Evolutionary conservation across 2,329 filamentous ascomycete genomes (phyloP).

Genomic region (Pseudofabraea citricarpa): DNA sequence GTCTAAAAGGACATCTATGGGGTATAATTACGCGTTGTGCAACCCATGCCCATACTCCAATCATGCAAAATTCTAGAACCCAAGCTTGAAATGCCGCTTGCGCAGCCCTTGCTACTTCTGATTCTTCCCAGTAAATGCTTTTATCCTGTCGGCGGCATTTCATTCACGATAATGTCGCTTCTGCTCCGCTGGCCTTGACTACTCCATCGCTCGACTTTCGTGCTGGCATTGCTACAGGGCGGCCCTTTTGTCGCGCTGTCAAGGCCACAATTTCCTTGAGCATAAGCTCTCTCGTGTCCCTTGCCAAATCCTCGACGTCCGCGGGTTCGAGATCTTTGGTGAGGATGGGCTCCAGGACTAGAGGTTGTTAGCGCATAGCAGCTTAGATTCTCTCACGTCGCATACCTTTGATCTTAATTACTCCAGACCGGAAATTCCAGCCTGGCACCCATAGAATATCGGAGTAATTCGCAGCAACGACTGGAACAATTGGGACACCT

Average conservation of each 20-base stretch:
- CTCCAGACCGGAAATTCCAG: slow-evolving; percentile 61
- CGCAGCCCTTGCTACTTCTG: background rate
- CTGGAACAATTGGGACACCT: slow-evolving; percentile 85
- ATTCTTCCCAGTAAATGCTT: background rate
- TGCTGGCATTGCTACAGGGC: slow-evolving; percentile 23
- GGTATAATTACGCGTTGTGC: slow-evolving; percentile 3
- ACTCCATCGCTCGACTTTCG: slow-evolving; percentile 15
- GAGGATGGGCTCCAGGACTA: slow-evolving; percentile 75
- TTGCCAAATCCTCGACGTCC: slow-evolving; percentile 72
- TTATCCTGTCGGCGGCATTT: background rate
- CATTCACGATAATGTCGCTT: slow-evolving; percentile 12
- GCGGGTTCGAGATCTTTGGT: slow-evolving; percentile 68
- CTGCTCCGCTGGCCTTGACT: slow-evolving; percentile 22
- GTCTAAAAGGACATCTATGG: slow-evolving; percentile 1
- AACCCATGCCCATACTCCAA: background rate
- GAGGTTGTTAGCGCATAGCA: no score
- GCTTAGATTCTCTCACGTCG: no score
- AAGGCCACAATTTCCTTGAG: slow-evolving; percentile 56
- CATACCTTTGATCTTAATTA: slow-evolving; percentile 71
- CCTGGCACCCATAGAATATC: slow-evolving; percentile 63
- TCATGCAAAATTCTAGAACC: background rate
- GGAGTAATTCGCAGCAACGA: slow-evolving; percentile 76
- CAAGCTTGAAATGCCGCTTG: background rate
- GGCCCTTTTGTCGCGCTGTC: slow-evolving; percentile 45
- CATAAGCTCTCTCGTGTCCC: slow-evolving; percentile 70